A percentile compares a stretch with the other conserved stretches of the same genome.
phyloP scores from a whole-genome alignment of 1,139 yeast genomes.

The Yamadazyma dendronema region DNA sequence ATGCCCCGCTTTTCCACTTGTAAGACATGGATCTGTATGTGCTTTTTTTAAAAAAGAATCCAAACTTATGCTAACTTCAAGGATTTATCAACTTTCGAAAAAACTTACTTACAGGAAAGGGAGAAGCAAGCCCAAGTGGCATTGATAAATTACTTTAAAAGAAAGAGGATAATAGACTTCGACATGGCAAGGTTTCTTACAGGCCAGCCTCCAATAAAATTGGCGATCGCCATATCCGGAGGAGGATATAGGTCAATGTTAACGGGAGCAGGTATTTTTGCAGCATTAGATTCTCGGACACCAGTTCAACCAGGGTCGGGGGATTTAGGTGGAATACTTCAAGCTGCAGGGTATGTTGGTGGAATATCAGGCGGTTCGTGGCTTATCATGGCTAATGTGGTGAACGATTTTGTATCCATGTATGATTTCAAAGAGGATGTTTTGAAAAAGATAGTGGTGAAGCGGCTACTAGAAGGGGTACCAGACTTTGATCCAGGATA shows the following conservation, averaged over 20 bases:
- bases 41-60: not conserved
- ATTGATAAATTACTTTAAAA: slow-evolving; percentile 30
- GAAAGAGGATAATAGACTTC: slow-evolving; percentile 38
- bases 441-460: not conserved
- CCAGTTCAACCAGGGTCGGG: slow-evolving; percentile 19
- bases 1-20: slow-evolving; percentile 38
- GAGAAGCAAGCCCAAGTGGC: slow-evolving; percentile 29
- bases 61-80: slow-evolving; percentile 13
- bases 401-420: slow-evolving; percentile 45
- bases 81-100: slow-evolving; percentile 31
- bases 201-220: slow-evolving; percentile 27
- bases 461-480: slow-evolving; percentile 53
- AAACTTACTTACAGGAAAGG: slow-evolving; percentile 33
- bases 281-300: slow-evolving; percentile 51
- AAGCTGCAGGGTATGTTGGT: slow-evolving; percentile 52
- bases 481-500: slow-evolving; percentile 43
- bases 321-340: slow-evolving; percentile 50
- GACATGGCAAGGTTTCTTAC: slow-evolving; percentile 22
- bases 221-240: slow-evolving; percentile 66
- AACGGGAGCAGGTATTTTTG: slow-evolving; percentile 60
- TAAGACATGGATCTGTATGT: slow-evolving; percentile 41
- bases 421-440: slow-evolving; percentile 25
- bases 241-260: slow-evolving; percentile 74
- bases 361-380: slow-evolving; percentile 77
- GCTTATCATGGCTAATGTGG: slow-evolving; percentile 52